Evolutionary conservation across 2,329 filamentous ascomycete genomes (phyloP), one percentile per base, ranked within the genome.

Genomic region (Chaetomiaceae sp.): DNA sequence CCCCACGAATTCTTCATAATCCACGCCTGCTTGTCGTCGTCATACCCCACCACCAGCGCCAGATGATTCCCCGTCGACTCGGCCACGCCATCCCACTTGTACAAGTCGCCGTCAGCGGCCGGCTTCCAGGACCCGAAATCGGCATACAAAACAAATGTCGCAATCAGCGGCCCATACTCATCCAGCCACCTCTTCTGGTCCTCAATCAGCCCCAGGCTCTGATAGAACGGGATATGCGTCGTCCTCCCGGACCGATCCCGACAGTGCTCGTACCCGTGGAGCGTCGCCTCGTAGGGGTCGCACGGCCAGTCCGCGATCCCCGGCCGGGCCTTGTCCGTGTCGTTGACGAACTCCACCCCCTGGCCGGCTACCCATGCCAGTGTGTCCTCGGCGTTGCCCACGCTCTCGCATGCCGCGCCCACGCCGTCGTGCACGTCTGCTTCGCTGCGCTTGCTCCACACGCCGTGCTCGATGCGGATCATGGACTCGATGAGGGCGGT

Each of bases 1-100:
- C 60, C 60, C 60, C 60, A 62, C 3, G 58, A 60, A 33, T 62
- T 62, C 48, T 62, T 62, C 41, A 62, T 44, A 9, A 62, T 48
- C 58, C 60, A 62, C n/a, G 56, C 58, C 48, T 51, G 41, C 47
- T 38, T 55, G 4, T 29, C 37, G 14, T 60, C 59, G 25, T 60
- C 55, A 32, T 59, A 62, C 5, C 60, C 60, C 1, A 60, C 56
- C 8, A 62, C 40, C 3, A 62, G 29, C 11, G 58, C 55, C 5
- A 60, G 49, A 20, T 62, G 60, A 20, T 60, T 58, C 1, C 58
- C 60, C 3, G 52, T 48, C 14, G 48, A 29, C 20, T n/a, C 37
- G 1, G 56, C 21, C 3, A 48, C 46, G 2, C 52, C 51, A 16
- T 58, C 53, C 48, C 50, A 56, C 25, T 30, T 37, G 20, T 60